A percentile compares a stretch with the other conserved stretches of the same genome.
Conservation (phyloP, 2,329 filamentous ascomycete genomes). For the Fusarium armeniacum region DNA sequence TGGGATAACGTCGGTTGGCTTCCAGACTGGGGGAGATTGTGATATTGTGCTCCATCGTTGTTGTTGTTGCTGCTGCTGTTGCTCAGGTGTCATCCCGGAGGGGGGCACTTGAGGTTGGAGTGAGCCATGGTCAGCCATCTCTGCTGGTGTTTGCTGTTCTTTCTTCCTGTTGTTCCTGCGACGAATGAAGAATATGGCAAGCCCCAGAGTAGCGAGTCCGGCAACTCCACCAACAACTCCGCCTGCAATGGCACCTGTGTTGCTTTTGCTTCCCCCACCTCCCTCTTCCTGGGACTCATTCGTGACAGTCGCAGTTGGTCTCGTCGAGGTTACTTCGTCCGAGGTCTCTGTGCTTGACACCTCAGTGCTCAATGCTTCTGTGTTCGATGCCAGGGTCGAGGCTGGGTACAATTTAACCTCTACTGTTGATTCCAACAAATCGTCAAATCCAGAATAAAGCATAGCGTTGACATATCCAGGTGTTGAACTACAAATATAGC, state of each 20-base stretch:
- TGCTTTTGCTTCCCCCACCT: constrained; percentile 3
- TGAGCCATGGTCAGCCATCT: constrained; percentile 4
- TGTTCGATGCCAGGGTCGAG: background rate
- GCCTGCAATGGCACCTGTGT: constrained; percentile 31
- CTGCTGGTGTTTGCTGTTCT: background rate
- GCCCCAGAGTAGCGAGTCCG: constrained; percentile 15
- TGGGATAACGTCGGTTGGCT: constrained; percentile 8
- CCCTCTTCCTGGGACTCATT: constrained; percentile 5
- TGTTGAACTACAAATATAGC: constrained; percentile 14
- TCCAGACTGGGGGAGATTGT: constrained; percentile 25
- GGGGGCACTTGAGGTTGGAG: constrained; percentile 7
- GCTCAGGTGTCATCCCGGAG: constrained; percentile 13
- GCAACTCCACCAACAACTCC: constrained; percentile 38
- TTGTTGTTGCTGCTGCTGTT: constrained; percentile 17
- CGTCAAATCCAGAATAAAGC: constrained; percentile 7
- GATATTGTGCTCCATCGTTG: constrained; percentile 26
- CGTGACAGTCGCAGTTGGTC: constrained; percentile 4
- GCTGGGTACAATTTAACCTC: constrained; percentile 21
- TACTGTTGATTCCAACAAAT: constrained; percentile 5
- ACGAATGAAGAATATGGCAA: constrained; percentile 31
- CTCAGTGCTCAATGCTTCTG: background rate
- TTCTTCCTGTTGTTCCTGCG: constrained; percentile 34
- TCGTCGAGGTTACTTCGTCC: background rate
- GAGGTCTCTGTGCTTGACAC: background rate
- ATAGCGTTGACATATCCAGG: constrained; percentile 2